These are phyloP conservation scores for Leccinum imitatum DNA, from an alignment of 768 basidiomycete species.

Conservation along the genomic window DNA sequence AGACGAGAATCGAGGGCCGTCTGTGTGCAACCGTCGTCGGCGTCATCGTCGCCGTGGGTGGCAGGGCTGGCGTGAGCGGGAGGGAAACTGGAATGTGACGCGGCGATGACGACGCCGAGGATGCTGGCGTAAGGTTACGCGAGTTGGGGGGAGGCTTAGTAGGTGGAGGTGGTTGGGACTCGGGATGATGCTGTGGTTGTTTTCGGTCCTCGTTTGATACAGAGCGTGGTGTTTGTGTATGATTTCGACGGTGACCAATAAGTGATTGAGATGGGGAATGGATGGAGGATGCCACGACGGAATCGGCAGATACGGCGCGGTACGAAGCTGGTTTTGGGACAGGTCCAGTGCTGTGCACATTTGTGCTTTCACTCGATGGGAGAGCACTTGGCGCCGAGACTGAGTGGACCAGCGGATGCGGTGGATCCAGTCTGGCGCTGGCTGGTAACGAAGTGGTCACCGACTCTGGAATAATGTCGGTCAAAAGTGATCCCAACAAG, in stretches of 20 bases:
- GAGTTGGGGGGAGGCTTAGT: constrained; percentile 38
- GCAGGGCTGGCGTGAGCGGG: constrained; percentile 33
- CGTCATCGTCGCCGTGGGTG: constrained; percentile 41
- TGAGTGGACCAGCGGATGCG: constrained; percentile 36
- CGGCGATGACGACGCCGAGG: constrained; percentile 60
- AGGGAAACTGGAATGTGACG: constrained; percentile 37
- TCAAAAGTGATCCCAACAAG: constrained; percentile 57
- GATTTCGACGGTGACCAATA: constrained; percentile 7
- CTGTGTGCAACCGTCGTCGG: constrained; percentile 43
- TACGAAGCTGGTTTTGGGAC: constrained; percentile 24
- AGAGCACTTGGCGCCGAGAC: constrained; percentile 44
- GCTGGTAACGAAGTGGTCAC: constrained; percentile 27
- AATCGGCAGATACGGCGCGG: constrained; percentile 29
- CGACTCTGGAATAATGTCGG: constrained; percentile 44
- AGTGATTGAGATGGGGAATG: constrained; percentile 29
- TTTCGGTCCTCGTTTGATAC: constrained; percentile 24
- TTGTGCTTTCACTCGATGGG: constrained; percentile 21
- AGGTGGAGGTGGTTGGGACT: constrained; percentile 14
- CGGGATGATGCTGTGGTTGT: constrained; percentile 17
- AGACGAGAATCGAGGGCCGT: constrained; percentile 42
- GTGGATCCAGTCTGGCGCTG: constrained; percentile 17
- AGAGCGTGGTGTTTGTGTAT: constrained; percentile 16
- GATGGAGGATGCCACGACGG: constrained; percentile 13
- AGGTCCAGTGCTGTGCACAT: constrained; percentile 8
- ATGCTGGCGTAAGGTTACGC: constrained; percentile 53